Evolutionary conservation across 2,329 filamentous ascomycete genomes (phyloP).

Genomic region (Paecilomyces niveus): DNA sequence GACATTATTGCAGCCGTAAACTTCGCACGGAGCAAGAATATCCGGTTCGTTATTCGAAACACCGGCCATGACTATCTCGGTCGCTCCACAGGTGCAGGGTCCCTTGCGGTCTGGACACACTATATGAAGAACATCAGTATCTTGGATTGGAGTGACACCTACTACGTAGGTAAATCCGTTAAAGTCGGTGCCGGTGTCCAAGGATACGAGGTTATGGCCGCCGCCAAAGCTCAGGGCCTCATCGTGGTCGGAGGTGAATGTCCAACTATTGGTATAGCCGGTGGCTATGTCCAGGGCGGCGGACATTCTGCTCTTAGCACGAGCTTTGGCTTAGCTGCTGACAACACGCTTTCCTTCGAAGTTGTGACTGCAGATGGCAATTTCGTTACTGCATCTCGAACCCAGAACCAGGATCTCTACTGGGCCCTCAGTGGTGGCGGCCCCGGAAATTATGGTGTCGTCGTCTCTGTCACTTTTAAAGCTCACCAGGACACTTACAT

Average conservation of each 20-base stretch:
- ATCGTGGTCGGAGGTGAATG: constrained; percentile 50
- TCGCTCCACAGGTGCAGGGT: constrained; percentile 52
- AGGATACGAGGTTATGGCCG: constrained; percentile 43
- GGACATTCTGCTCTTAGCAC: constrained; percentile 51
- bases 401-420: constrained; percentile 50
- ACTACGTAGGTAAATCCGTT: constrained; percentile 47
- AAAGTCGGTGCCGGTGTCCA: constrained; percentile 50
- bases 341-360: constrained; percentile 51
- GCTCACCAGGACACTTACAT: constrained; percentile 40
- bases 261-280: constrained; percentile 51
- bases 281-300: constrained; percentile 55
- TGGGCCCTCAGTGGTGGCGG: constrained; percentile 59
- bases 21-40: constrained; percentile 42
- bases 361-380: constrained; percentile 49
- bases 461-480: constrained; percentile 49
- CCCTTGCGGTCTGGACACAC: constrained; percentile 27
- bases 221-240: constrained; percentile 39
- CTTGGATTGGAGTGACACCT: constrained; percentile 24
- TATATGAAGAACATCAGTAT: constrained; percentile 22
- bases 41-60: constrained; percentile 43
- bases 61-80: constrained; percentile 32
- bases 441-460: constrained; percentile 52
- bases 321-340: constrained; percentile 52
- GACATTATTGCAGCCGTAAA: constrained; percentile 18
- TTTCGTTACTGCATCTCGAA: constrained; percentile 42